These are phyloP conservation scores for Austroboletus eburneus DNA, from an alignment of 768 basidiomycete genomes.

Conservation along the genomic window DNA sequence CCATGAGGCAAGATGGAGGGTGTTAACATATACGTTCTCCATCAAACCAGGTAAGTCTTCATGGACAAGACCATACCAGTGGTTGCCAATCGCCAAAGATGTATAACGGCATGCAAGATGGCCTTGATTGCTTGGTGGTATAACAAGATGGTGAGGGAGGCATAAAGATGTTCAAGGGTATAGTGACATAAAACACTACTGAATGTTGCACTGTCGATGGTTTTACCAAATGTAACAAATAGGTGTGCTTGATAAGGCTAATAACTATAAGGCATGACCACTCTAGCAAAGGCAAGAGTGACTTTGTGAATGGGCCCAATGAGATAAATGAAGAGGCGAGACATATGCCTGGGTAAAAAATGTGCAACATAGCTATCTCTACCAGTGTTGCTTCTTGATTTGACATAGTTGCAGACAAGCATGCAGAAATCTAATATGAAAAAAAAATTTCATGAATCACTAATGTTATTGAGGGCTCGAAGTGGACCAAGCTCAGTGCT, in stretches of 20 bases:
- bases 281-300: not conserved
- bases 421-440: too few species aligned
- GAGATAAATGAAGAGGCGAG: constrained; percentile 1
- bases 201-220: not conserved
- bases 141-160: not conserved
- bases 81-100: not conserved
- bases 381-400: not conserved
- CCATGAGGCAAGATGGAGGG: not conserved
- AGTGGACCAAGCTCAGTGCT: too few species aligned
- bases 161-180: not conserved
- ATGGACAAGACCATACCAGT: not conserved
- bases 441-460: too few species aligned
- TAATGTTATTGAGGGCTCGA: too few species aligned
- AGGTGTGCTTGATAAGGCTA: not conserved
- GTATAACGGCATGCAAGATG: not conserved
- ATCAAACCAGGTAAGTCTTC: not conserved
- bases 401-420: constrained; percentile 1
- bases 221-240: not conserved
- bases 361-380: not conserved
- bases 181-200: not conserved
- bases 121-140: not conserved
- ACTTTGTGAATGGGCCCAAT: not conserved
- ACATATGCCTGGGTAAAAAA: not conserved
- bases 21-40: not conserved
- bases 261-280: too few species aligned